These are phyloP conservation scores for Mortierella sp. DNA, from an alignment of 371 early-diverging fungal genomes.

Conservation along the genomic window DNA sequence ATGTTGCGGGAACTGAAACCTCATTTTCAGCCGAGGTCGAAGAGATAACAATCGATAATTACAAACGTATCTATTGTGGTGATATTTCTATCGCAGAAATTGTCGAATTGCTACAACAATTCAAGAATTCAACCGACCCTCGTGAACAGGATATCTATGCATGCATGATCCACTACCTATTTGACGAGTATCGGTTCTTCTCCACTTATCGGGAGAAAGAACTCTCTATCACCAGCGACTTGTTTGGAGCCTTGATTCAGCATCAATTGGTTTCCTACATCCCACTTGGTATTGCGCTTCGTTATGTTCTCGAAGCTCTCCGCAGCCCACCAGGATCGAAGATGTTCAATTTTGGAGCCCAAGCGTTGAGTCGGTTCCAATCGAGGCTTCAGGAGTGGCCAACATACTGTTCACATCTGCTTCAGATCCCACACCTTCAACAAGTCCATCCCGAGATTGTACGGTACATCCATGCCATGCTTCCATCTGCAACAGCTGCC, in stretches of 20 bases:
- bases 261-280: slow-evolving; percentile 82
- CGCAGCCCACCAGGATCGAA: slow-evolving; percentile 83
- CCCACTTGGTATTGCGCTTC: slow-evolving; percentile 83
- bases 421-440: slow-evolving; percentile 84
- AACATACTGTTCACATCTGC: slow-evolving; percentile 83
- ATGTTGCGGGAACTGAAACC: slow-evolving; percentile 39
- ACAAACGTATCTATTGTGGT: slow-evolving; percentile 82
- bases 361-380: slow-evolving; percentile 88
- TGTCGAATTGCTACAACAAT: slow-evolving; percentile 77
- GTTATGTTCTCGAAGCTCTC: slow-evolving; percentile 88
- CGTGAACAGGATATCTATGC: slow-evolving; percentile 84
- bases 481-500: slow-evolving; percentile 56
- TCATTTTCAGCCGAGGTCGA: slow-evolving; percentile 75
- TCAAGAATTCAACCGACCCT: slow-evolving; percentile 75
- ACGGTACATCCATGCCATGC: slow-evolving; percentile 62
- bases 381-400: slow-evolving; percentile 91
- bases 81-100: slow-evolving; percentile 80
- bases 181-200: slow-evolving; percentile 96
- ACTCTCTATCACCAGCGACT: slow-evolving; percentile 85
- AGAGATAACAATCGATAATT: slow-evolving; percentile 82
- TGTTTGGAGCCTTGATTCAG: slow-evolving; percentile 92
- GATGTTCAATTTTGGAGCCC: slow-evolving; percentile 91
- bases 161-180: slow-evolving; percentile 87
- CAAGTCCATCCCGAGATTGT: slow-evolving; percentile 84
- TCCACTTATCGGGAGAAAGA: slow-evolving; percentile 94